phyloP scores from a whole-genome alignment of 768 basidiomycete species.

The Hypholoma fasciculare region DNA sequence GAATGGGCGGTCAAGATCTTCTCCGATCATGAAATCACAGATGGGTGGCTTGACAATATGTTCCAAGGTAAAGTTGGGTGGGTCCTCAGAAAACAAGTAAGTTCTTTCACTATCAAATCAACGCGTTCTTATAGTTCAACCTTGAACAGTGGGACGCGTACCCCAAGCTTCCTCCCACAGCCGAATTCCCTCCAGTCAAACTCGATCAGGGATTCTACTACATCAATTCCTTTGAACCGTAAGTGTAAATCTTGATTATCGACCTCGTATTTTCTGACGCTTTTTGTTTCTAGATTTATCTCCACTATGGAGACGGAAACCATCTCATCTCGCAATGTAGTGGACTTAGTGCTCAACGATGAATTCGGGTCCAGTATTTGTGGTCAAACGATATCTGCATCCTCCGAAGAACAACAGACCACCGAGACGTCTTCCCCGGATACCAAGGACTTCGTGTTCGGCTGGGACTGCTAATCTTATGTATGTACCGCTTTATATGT shows the following conservation, averaged over 20 bases:
- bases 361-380: conserved; percentile 75
- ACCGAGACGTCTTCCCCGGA: not conserved
- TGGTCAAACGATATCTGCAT: conserved; percentile 29
- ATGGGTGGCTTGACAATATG: conserved; percentile 67
- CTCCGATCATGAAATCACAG: conserved; percentile 60
- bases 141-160: conserved; percentile 75
- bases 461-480: conserved; percentile 69
- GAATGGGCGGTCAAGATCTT: conserved; percentile 90
- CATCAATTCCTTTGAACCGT: conserved; percentile 91
- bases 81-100: conserved; percentile 79
- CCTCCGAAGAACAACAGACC: conserved; percentile 4
- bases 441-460: conserved; percentile 52
- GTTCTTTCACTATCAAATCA: not conserved
- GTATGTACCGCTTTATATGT: conserved; percentile 3
- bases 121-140: not conserved
- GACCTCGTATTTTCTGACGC: not conserved
- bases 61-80: conserved; percentile 75
- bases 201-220: conserved; percentile 84
- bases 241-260: conserved; percentile 28
- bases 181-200: conserved; percentile 73
- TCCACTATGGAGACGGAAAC: conserved; percentile 97
- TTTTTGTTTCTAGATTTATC: conserved; percentile 54
- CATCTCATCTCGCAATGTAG: conserved; percentile 77
- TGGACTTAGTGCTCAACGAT: conserved; percentile 75
- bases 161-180: conserved; percentile 68